Evolutionary conservation across 495 filamentous ascomycete species (phyloP).

Genomic region (Daldinia concentrica): DNA sequence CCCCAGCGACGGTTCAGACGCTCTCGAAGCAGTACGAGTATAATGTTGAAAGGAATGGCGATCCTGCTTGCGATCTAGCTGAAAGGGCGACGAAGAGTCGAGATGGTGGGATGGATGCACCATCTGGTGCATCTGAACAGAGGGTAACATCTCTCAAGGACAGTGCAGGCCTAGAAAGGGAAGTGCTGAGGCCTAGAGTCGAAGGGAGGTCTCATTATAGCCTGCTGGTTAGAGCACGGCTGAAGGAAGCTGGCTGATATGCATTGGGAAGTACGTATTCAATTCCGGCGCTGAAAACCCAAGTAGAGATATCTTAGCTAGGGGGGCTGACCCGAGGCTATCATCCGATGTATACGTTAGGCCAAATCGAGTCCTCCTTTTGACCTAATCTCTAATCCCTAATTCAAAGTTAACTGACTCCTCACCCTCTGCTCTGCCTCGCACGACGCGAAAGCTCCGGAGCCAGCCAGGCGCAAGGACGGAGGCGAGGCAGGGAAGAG

Average conservation of each 20-base stretch:
- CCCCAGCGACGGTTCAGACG: slow-evolving; percentile 28
- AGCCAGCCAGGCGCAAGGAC: slow-evolving; percentile 34
- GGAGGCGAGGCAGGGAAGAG: slow-evolving; percentile 41
- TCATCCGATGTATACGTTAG: slow-evolving; percentile 23
- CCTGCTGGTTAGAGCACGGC: slow-evolving; percentile 51
- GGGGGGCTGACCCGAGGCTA: slow-evolving; percentile 17
- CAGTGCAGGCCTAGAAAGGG: slow-evolving; percentile 33
- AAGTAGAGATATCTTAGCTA: slow-evolving; percentile 21
- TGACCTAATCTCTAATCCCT: not conserved
- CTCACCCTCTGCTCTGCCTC: slow-evolving; percentile 36
- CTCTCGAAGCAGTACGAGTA: slow-evolving; percentile 26
- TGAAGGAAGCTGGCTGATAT: slow-evolving; percentile 44
- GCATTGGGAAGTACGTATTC: slow-evolving; percentile 30
- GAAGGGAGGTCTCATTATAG: slow-evolving; percentile 50
- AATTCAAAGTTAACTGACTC: slow-evolving; percentile 6
- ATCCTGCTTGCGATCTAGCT: slow-evolving; percentile 46
- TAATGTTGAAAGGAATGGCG: slow-evolving; percentile 46
- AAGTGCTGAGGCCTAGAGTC: slow-evolving; percentile 30
- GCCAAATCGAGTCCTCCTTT: slow-evolving; percentile 19
- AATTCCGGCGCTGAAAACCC: slow-evolving; percentile 12
- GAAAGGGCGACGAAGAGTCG: slow-evolving; percentile 47
- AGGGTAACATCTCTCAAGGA: slow-evolving; percentile 52
- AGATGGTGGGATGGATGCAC: slow-evolving; percentile 53
- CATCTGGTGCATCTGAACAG: slow-evolving; percentile 60
- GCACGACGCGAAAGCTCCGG: slow-evolving; percentile 36